Conservation (phyloP, 257 asterid genomes). For the Scutellaria baicalensis region DNA sequence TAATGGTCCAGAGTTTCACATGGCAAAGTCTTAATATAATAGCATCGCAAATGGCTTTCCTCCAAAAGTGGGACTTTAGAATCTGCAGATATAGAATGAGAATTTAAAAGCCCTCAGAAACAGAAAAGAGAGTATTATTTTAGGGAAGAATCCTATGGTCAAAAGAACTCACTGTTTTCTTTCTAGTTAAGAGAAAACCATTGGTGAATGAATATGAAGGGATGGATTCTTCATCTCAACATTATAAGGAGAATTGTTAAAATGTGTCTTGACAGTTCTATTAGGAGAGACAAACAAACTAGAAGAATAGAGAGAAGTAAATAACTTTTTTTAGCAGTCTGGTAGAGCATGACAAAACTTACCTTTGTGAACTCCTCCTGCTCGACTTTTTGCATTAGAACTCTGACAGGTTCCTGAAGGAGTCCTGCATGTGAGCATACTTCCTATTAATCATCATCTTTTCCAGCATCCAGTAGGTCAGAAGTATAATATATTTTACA, state of each 20-base stretch:
- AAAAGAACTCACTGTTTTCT: not conserved
- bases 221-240: not conserved
- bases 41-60: not conserved
- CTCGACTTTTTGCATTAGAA: constrained; percentile 72
- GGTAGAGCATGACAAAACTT: constrained; percentile 13
- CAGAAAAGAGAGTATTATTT: not conserved
- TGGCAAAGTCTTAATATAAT: not conserved
- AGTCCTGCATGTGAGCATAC: constrained; percentile 51
- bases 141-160: not conserved
- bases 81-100: not conserved
- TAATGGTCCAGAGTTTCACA: not conserved
- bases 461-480: not conserved
- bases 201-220: not conserved
- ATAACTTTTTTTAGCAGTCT: not conserved
- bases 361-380: constrained; percentile 70
- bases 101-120: not conserved
- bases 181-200: not conserved
- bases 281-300: not conserved
- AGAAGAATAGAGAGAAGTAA: not conserved
- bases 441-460: not conserved
- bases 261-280: not conserved
- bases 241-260: not conserved
- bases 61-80: not conserved
- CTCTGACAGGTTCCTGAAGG: constrained; percentile 72
- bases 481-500: constrained; percentile 8